These are phyloP conservation scores for Orbilia blumenaviensis DNA, from an alignment of 2,329 filamentous ascomycete genomes.

Conservation along the genomic window DNA sequence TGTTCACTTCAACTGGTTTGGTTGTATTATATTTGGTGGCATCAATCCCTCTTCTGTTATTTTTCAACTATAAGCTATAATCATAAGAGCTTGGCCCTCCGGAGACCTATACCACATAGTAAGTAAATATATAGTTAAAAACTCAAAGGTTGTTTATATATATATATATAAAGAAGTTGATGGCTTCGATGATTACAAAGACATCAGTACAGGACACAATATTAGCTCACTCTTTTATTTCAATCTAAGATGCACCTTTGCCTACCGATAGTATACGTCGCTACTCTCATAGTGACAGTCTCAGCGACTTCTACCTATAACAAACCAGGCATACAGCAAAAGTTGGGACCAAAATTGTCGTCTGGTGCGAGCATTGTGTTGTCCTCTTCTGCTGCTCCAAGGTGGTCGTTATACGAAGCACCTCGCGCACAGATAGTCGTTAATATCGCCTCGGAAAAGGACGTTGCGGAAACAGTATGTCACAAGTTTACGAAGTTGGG, in stretches of 20 bases:
- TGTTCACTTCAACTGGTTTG: too few species aligned
- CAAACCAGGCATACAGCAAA: conserved; percentile 21
- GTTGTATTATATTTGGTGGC: too few species aligned
- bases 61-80: too few species aligned
- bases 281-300: not conserved
- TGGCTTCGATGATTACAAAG: too few species aligned
- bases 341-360: conserved; percentile 29
- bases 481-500: not conserved
- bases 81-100: too few species aligned
- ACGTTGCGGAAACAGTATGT: conserved; percentile 42
- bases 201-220: not conserved
- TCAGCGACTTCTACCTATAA: not conserved
- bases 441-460: conserved; percentile 30
- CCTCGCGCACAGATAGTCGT: conserved; percentile 34
- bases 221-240: not conserved
- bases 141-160: too few species aligned
- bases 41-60: too few species aligned
- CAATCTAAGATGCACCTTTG: not conserved
- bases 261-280: not conserved
- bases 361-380: conserved; percentile 36
- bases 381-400: conserved; percentile 30
- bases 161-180: too few species aligned
- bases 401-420: conserved; percentile 45
- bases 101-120: too few species aligned
- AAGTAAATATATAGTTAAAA: too few species aligned